A percentile compares a stretch with the other conserved stretches of the same genome.
Conservation (phyloP, 2,329 filamentous ascomycete species). For the Colletotrichum truncatum region DNA sequence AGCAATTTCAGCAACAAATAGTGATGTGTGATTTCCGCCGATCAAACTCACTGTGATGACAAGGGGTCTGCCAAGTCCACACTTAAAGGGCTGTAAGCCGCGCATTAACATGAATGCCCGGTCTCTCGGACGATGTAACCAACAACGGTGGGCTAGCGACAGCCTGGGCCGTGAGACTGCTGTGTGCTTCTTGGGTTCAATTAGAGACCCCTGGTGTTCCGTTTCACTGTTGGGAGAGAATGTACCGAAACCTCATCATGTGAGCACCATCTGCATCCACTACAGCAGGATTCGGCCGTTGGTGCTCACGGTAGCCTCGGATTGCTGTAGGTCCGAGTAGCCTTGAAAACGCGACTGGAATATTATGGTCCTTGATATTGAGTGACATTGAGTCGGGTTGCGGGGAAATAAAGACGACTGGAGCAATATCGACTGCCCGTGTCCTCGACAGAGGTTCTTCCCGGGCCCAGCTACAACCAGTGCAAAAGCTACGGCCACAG, state of each 20-base stretch:
- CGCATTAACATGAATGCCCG: slow-evolving; percentile 7
- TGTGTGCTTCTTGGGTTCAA: too few relatives aligned
- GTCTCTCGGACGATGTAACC: not conserved
- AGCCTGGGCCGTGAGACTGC: not conserved
- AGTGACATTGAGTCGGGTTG: too few relatives aligned
- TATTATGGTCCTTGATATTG: too few relatives aligned
- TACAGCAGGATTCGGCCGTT: too few relatives aligned
- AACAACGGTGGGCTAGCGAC: not conserved
- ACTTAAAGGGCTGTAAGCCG: not conserved
- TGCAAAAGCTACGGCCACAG: slow-evolving; percentile 19
- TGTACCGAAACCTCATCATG: too few relatives aligned
- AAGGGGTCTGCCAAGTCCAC: not conserved
- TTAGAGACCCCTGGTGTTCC: too few relatives aligned
- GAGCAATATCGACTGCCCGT: not conserved
- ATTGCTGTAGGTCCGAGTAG: too few relatives aligned
- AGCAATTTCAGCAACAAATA: not conserved
- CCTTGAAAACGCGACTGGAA: too few relatives aligned
- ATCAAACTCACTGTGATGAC: not conserved
- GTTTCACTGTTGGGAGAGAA: too few relatives aligned
- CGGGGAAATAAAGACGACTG: slow-evolving; percentile 1
- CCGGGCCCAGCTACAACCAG: not conserved
- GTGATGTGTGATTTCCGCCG: not conserved
- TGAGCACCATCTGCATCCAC: too few relatives aligned
- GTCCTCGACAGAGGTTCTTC: not conserved
- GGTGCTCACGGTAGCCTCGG: too few relatives aligned